phyloP scores from a whole-genome alignment of 169 alveolate genomes.

The Eimeria brunetti region DNA sequence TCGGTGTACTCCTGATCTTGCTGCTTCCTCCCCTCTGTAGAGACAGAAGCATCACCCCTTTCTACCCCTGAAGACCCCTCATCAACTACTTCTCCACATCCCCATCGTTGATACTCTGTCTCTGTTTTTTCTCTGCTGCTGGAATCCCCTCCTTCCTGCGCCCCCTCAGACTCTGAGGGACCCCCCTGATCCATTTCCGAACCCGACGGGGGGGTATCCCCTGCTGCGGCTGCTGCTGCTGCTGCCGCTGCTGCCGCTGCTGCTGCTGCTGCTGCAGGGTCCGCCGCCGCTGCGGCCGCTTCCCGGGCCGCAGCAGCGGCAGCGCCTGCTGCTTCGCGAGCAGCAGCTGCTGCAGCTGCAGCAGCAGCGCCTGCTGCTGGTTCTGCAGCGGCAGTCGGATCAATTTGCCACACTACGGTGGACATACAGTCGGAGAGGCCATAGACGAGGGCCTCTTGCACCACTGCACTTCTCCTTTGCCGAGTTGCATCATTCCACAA shows the following conservation, averaged over 20 bases:
- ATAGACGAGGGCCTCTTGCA: slow-evolving; percentile 44
- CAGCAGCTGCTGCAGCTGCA: slow-evolving; percentile 6
- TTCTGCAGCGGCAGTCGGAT: background rate
- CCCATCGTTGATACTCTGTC: background rate
- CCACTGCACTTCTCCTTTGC: background rate
- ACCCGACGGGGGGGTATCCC: background rate
- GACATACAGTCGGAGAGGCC: slow-evolving; percentile 59
- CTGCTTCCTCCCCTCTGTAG: background rate
- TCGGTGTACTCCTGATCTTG: background rate
- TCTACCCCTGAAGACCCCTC: background rate
- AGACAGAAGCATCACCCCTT: background rate
- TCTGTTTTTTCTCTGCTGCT: background rate
- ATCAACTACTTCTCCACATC: background rate
- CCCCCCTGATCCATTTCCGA: background rate
- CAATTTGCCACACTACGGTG: slow-evolving; percentile 8
- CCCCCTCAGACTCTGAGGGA: slow-evolving; percentile 3
- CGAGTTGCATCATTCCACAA: slow-evolving; percentile 32
- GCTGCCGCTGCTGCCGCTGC: background rate
- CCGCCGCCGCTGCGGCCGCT: background rate
- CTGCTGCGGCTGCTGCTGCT: slow-evolving; percentile 4
- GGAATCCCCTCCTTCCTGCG: background rate
- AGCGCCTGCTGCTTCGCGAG: background rate
- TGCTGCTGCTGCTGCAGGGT: background rate
- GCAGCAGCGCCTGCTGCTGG: background rate
- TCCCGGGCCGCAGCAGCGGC: background rate